Percentiles rank a stretch among this genome's conserved stretches.
Evolutionary conservation across 2,329 filamentous ascomycete species (phyloP).

Genomic region (Venturia oleaginea): DNA sequence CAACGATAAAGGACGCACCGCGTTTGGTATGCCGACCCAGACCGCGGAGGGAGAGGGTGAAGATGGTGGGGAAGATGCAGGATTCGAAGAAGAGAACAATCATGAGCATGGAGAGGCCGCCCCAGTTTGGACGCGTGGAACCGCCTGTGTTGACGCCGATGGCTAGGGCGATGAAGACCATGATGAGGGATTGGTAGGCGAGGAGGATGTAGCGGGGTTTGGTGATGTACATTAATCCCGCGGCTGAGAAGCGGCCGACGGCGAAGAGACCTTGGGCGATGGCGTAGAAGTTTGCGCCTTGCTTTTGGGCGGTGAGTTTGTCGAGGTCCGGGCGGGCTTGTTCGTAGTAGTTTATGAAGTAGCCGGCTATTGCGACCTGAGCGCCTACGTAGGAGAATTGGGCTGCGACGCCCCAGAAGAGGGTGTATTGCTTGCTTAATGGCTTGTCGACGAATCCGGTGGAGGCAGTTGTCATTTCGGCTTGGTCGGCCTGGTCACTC

Average conservation of each 20-base stretch:
- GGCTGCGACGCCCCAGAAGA: slow-evolving; percentile 27
- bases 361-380: slow-evolving; percentile 47
- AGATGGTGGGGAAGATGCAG: slow-evolving; percentile 32
- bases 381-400: slow-evolving; percentile 48
- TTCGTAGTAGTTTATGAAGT: slow-evolving; percentile 32
- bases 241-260: slow-evolving; percentile 28
- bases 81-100: slow-evolving; percentile 31
- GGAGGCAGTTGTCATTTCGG: slow-evolving; percentile 39
- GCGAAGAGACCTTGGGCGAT: slow-evolving; percentile 31
- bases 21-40: slow-evolving; percentile 32
- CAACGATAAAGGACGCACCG: slow-evolving; percentile 29
- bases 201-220: slow-evolving; percentile 31
- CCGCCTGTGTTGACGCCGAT: slow-evolving; percentile 26
- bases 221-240: slow-evolving; percentile 28
- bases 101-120: slow-evolving; percentile 28
- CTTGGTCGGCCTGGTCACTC: slow-evolving; percentile 41
- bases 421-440: slow-evolving; percentile 50
- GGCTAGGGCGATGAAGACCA: slow-evolving; percentile 28
- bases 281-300: slow-evolving; percentile 31
- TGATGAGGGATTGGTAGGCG: slow-evolving; percentile 27
- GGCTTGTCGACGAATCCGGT: slow-evolving; percentile 51
- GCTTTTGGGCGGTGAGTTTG: slow-evolving; percentile 22
- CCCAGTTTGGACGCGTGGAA: slow-evolving; percentile 25
- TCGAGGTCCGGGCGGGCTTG: slow-evolving; percentile 25
- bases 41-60: slow-evolving; percentile 28